Evolutionary conservation across 306 rosid genomes (phyloP), one percentile per base, ranked within the genome.

Genomic region (Casuarina equisetifolia): DNA sequence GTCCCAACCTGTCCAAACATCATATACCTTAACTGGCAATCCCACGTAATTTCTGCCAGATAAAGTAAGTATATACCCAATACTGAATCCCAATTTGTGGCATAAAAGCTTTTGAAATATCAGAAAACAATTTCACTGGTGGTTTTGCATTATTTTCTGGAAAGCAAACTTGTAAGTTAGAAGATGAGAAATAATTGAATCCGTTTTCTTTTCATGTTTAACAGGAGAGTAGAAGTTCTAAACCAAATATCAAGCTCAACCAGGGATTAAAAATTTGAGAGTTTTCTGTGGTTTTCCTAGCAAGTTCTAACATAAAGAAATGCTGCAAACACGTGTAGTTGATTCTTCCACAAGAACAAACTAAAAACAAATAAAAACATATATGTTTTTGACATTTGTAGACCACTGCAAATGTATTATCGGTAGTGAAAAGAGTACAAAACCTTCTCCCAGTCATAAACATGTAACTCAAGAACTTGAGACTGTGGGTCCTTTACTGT

Each of bases 381-480:
- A 67, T 17, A 38, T 63, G 43, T 63, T 15, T 63, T 5, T 13
- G 42, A 19, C 69, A 62, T 13, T 62, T 35, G 17, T 44, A 67
- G 42, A 15, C 1, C 1, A 17, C 71, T 42, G n/a, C 25, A 42
- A 42, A 16, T 67, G 17, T 67, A 40, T 50, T 11, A 59, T 8
- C 4, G 1, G 32, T 10, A 2, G 53, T 25, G 69, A 48, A 73
- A 5, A 52, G 74, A 19, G 9, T 10, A 70, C 79, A 32, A 25
- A 46, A 81, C 83, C 85, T 75, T 74, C 45, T 84, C 83, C 81
- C 85, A 84, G 55, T 81, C 83, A 66, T 62, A 74, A 19, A 57
- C 79, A 49, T 70, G 75, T n/a, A 84, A 74, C 52, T 81, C 73
- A 64, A 81, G 80, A 76, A 81, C 72, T 45, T 81, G 79, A 32